These are phyloP conservation scores for Tricholoma flavovirens DNA, from an alignment of 768 basidiomycete genomes.

Conservation along the genomic window DNA sequence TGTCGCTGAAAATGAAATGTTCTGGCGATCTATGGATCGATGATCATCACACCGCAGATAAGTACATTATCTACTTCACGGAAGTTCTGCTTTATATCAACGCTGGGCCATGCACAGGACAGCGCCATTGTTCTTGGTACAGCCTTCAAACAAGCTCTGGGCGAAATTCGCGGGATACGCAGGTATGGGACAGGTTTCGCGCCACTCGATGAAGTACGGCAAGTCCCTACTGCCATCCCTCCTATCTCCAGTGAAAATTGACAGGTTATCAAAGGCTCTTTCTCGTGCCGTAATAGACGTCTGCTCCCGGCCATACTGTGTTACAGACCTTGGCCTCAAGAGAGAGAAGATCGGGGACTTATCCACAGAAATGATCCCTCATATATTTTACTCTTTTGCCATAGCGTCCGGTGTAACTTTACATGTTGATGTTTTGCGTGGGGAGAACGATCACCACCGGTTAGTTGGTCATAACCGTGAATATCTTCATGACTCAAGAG, in stretches of 20 bases:
- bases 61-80: constrained; percentile 29
- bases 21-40: constrained; percentile 96
- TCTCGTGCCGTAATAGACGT: constrained; percentile 97
- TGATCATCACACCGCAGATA: constrained; percentile 99
- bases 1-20: constrained; percentile 87
- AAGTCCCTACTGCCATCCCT: not conserved
- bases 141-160: constrained; percentile 92
- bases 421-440: constrained; percentile 90
- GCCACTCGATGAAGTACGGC: constrained; percentile 86
- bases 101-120: constrained; percentile 55
- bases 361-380: constrained; percentile 97
- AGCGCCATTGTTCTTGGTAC: constrained; percentile 81
- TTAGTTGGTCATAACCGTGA: constrained; percentile 27
- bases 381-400: constrained; percentile 97
- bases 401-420: constrained; percentile 91
- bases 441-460: constrained; percentile 98
- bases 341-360: constrained; percentile 93
- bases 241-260: not conserved
- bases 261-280: constrained; percentile 57
- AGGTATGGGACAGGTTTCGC: constrained; percentile 97
- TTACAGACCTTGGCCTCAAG: constrained; percentile 81
- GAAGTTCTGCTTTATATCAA: constrained; percentile 7
- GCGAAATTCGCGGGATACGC: constrained; percentile 89
- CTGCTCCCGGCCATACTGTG: constrained; percentile 94
- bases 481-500: constrained; percentile 1